A percentile compares a stretch with the other conserved stretches of the same genome.
These are phyloP conservation scores for Ogataea kodamae DNA, from an alignment of 805 yeast species.

Conservation along the genomic window DNA sequence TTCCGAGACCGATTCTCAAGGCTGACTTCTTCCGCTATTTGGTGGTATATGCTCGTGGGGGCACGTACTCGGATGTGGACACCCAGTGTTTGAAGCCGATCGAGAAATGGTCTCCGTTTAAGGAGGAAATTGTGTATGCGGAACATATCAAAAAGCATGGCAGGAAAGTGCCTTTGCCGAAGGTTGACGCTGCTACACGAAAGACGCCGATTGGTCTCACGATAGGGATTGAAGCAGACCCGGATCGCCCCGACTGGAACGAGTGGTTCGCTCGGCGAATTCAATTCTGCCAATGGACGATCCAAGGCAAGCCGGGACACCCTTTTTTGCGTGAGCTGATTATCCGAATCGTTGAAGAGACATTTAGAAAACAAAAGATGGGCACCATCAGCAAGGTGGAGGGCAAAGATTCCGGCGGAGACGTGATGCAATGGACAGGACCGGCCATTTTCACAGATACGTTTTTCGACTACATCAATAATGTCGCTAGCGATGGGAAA, in stretches of 20 bases:
- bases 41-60: slow-evolving; percentile 85
- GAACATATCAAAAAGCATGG: slow-evolving; percentile 5
- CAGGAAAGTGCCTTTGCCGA: slow-evolving; percentile 7
- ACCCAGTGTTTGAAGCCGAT: slow-evolving; percentile 73
- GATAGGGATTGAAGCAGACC: slow-evolving; percentile 95
- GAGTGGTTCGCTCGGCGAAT: slow-evolving; percentile 90
- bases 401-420: slow-evolving; percentile 67
- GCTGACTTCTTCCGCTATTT: slow-evolving; percentile 94
- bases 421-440: slow-evolving; percentile 93
- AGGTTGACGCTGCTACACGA: slow-evolving; percentile 25
- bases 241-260: slow-evolving; percentile 91
- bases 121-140: slow-evolving; percentile 23
- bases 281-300: slow-evolving; percentile 97
- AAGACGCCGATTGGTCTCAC: slow-evolving; percentile 61
- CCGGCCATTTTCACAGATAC: slow-evolving; percentile 93
- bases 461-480: slow-evolving; percentile 75
- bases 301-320: slow-evolving; percentile 86
- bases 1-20: slow-evolving; percentile 80
- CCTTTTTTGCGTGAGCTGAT: slow-evolving; percentile 82
- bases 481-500: slow-evolving; percentile 40
- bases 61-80: slow-evolving; percentile 89
- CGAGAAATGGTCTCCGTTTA: slow-evolving; percentile 66
- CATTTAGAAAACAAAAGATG: slow-evolving; percentile 51
- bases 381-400: slow-evolving; percentile 45
- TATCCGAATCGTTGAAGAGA: slow-evolving; percentile 71